A percentile compares a stretch with the other conserved stretches of the same genome.
Conservation (phyloP, 805 yeast species). For the Saccharomycopsis guyanensis region DNA sequence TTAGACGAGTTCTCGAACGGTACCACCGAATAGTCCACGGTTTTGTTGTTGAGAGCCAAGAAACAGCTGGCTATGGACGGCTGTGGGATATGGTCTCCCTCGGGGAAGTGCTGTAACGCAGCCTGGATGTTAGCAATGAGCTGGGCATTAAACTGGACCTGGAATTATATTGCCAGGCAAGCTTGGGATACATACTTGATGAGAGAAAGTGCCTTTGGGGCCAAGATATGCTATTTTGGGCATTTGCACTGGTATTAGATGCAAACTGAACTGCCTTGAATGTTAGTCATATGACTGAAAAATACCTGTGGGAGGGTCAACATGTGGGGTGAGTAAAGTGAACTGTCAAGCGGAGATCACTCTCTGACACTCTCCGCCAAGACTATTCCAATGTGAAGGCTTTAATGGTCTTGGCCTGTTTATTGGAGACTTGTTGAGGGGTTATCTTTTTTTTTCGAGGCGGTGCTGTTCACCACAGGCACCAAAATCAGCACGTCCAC, state of each 20-base stretch:
- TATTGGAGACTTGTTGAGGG: too few relatives aligned
- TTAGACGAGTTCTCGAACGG: slow-evolving; percentile 94
- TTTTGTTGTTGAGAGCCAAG: slow-evolving; percentile 35
- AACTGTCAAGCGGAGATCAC: too few relatives aligned
- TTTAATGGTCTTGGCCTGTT: too few relatives aligned
- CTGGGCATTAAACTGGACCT: slow-evolving; percentile 19
- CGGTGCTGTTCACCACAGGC: too few relatives aligned
- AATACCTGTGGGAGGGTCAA: too few relatives aligned
- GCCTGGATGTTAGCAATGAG: slow-evolving; percentile 31
- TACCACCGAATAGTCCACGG: slow-evolving; percentile 65
- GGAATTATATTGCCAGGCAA: background rate
- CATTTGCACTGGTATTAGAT: background rate
- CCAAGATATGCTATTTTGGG: slow-evolving; percentile 68
- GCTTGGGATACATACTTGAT: slow-evolving; percentile 44
- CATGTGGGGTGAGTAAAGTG: background rate
- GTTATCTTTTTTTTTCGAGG: too few relatives aligned
- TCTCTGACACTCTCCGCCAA: too few relatives aligned
- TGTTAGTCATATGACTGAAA: background rate
- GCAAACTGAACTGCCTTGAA: background rate
- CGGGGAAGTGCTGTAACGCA: slow-evolving; percentile 28
- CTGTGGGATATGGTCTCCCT: slow-evolving; percentile 27
- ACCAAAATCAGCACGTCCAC: too few relatives aligned
- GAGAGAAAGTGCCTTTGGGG: slow-evolving; percentile 89
- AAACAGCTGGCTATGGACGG: slow-evolving; percentile 56
- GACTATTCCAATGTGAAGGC: too few relatives aligned